Percentiles rank a stretch among this genome's conserved stretches.
These are phyloP conservation scores for Schwanniomyces yamadae DNA, from an alignment of 805 yeast genomes.

Conservation along the genomic window DNA sequence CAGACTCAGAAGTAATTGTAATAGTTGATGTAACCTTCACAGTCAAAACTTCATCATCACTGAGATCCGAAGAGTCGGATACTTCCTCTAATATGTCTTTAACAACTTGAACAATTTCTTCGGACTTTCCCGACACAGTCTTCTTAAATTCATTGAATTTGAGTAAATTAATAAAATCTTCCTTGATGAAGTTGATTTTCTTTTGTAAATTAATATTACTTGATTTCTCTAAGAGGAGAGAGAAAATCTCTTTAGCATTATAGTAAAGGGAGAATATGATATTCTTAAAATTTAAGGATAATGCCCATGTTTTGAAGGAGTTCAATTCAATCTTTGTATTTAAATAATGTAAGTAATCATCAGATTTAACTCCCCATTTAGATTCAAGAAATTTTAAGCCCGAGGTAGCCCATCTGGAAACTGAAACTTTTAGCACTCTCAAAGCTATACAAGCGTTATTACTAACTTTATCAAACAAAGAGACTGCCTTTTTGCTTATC, in stretches of 20 bases:
- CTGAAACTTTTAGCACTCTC: background rate
- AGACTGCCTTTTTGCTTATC: too few relatives aligned
- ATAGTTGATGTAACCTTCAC: slow-evolving; percentile 25
- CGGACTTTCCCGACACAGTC: slow-evolving; percentile 3
- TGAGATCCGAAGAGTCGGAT: slow-evolving; percentile 7
- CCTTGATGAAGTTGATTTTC: slow-evolving; percentile 21
- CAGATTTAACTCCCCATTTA: background rate
- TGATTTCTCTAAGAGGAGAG: slow-evolving; percentile 11
- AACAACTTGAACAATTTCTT: slow-evolving; percentile 17
- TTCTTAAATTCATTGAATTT: slow-evolving; percentile 16
- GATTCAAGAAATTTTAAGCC: background rate
- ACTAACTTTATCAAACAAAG: slow-evolving; percentile 2
- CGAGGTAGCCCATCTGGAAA: background rate
- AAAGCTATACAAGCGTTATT: too few relatives aligned
- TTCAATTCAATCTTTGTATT: background rate
- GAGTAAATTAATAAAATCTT: slow-evolving; percentile 25
- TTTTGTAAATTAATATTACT: slow-evolving; percentile 15
- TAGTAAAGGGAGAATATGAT: background rate
- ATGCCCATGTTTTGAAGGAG: background rate
- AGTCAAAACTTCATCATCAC: slow-evolving; percentile 20
- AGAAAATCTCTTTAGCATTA: slow-evolving; percentile 1
- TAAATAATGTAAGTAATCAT: background rate
- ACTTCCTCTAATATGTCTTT: slow-evolving; percentile 21
- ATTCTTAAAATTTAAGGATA: background rate
- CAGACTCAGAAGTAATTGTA: slow-evolving; percentile 14